These are phyloP conservation scores for Tulasnella sp. DNA, from an alignment of 768 basidiomycete genomes.

Conservation along the genomic window DNA sequence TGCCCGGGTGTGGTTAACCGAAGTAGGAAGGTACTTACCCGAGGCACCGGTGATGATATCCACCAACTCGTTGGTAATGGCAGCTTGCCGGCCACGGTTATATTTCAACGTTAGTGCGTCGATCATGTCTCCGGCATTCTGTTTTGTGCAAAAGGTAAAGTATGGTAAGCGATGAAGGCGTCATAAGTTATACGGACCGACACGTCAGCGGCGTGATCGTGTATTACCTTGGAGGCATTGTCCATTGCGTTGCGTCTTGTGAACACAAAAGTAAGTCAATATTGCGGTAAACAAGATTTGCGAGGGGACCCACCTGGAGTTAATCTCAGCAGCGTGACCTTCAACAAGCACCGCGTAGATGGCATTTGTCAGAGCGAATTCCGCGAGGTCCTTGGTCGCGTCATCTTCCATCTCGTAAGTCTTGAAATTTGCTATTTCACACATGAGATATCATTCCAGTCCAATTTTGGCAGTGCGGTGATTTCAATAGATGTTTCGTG, in stretches of 20 bases:
- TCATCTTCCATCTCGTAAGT: constrained; percentile 98
- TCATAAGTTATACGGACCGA: background rate
- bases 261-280: constrained; percentile 21
- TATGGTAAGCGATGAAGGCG: background rate
- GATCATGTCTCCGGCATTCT: constrained; percentile 93
- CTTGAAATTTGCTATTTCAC: constrained; percentile 63
- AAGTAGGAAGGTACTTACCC: constrained; percentile 5
- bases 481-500: background rate
- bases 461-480: background rate
- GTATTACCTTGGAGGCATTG: constrained; percentile 70
- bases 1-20: no score
- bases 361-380: constrained; percentile 94
- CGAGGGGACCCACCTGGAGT: constrained; percentile 50
- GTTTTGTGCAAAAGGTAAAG: background rate
- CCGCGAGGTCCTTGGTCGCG: constrained; percentile 80
- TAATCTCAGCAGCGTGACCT: constrained; percentile 90
- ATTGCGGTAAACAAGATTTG: background rate
- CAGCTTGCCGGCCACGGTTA: constrained; percentile 97
- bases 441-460: background rate
- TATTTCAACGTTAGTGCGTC: constrained; percentile 77
- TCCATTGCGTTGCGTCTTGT: constrained; percentile 95
- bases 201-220: background rate
- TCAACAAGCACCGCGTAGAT: constrained; percentile 90
- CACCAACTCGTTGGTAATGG: constrained; percentile 91
- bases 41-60: constrained; percentile 75